These are phyloP conservation scores for Insectozyma bohioensis DNA, from an alignment of 1,139 yeast genomes.

Conservation along the genomic window DNA sequence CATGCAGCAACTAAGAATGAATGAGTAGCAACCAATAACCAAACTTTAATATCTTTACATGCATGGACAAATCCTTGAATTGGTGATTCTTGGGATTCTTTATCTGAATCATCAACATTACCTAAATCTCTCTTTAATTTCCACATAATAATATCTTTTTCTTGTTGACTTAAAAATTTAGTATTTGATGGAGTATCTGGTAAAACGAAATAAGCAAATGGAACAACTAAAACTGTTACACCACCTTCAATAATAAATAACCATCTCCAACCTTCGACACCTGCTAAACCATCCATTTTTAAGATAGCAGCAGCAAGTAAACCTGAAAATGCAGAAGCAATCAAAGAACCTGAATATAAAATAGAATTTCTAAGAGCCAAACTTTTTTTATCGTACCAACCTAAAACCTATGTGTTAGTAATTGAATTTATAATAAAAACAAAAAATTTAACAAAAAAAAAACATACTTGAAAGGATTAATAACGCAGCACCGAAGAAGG, in stretches of 20 bases:
- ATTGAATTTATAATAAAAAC: too few relatives aligned
- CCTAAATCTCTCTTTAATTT: constrained; percentile 42
- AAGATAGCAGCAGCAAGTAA: constrained; percentile 53
- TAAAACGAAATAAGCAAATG: constrained; percentile 59
- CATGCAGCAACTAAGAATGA: constrained; percentile 56
- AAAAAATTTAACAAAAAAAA: too few relatives aligned
- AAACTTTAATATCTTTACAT: constrained; percentile 43
- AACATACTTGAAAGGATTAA: constrained; percentile 50
- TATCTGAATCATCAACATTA: constrained; percentile 36
- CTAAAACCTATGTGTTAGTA: too few relatives aligned
- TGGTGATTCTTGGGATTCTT: constrained; percentile 32
- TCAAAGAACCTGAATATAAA: constrained; percentile 62
- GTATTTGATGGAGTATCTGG: constrained; percentile 69
- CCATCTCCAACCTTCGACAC: constrained; percentile 68
- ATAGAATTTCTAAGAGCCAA: constrained; percentile 56
- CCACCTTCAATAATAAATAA: constrained; percentile 73
- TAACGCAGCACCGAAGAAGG: constrained; percentile 55
- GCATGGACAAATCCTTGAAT: constrained; percentile 41
- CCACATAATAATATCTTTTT: constrained; percentile 49
- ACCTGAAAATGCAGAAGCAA: constrained; percentile 84
- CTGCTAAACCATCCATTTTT: constrained; percentile 36
- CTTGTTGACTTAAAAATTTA: constrained; percentile 50
- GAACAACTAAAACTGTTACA: constrained; percentile 57
- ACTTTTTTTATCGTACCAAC: constrained; percentile 50
- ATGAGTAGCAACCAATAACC: constrained; percentile 46